Conservation (phyloP, 2,329 filamentous ascomycete species). For the Diaporthe australafricana region DNA sequence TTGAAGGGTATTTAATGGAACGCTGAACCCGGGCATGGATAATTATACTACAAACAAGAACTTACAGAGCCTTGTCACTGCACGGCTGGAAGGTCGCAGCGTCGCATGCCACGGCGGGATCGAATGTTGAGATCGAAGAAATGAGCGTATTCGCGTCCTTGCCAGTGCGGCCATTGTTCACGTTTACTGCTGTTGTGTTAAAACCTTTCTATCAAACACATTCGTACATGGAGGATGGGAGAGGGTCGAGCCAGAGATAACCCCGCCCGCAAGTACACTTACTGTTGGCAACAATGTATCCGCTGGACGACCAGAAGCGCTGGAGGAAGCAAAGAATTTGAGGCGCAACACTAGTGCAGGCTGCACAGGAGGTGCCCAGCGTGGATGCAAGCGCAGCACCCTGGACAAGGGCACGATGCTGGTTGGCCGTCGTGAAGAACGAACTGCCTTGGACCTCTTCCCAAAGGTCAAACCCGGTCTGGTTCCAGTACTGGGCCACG, state of each 20-base stretch:
- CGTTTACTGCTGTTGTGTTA: constrained; percentile 56
- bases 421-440: constrained; percentile 80
- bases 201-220: not conserved
- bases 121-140: constrained; percentile 75
- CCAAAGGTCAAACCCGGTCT: constrained; percentile 78
- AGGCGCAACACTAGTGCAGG: constrained; percentile 74
- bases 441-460: constrained; percentile 82
- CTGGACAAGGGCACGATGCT: constrained; percentile 77
- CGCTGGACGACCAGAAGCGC: constrained; percentile 75
- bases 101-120: constrained; percentile 74
- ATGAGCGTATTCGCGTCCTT: constrained; percentile 80
- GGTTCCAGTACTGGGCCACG: constrained; percentile 75
- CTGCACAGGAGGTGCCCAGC: constrained; percentile 69
- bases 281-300: constrained; percentile 77
- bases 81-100: constrained; percentile 83
- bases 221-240: not conserved
- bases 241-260: not conserved
- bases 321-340: constrained; percentile 80
- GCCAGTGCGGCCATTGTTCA: constrained; percentile 70
- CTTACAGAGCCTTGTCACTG: constrained; percentile 69
- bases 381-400: constrained; percentile 74
- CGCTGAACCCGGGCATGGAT: not conserved
- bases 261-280: constrained; percentile 38
- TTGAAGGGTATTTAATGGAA: no score
- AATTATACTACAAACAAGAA: not conserved